phyloP scores from a whole-genome alignment of 2,329 filamentous ascomycete genomes.

The Penicillium glabrum region DNA sequence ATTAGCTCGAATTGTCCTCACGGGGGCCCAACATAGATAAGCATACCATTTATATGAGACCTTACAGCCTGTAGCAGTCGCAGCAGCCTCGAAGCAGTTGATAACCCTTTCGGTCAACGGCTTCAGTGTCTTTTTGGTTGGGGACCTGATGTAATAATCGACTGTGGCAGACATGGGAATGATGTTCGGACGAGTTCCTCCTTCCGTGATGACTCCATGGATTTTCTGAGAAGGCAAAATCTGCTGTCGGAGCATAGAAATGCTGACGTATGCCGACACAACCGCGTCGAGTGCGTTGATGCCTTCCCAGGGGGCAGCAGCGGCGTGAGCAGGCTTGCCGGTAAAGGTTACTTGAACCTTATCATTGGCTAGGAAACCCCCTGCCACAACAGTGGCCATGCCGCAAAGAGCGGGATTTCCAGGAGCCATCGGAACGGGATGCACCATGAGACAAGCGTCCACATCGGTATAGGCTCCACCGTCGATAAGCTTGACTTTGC shows the following conservation, averaged over 20 bases:
- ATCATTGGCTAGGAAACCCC: conserved; percentile 33
- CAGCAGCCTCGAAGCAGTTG: conserved; percentile 4
- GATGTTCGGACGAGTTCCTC: conserved; percentile 56
- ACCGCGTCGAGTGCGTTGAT: conserved; percentile 60
- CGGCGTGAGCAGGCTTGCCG: conserved; percentile 58
- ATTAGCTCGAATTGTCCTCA: neutral
- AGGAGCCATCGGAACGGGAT: conserved; percentile 32
- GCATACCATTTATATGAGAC: conserved; percentile 29
- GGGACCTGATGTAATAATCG: conserved; percentile 2
- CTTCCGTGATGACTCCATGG: conserved; percentile 54
- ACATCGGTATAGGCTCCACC: conserved; percentile 42
- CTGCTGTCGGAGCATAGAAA: conserved; percentile 58
- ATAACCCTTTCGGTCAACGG: conserved; percentile 2
- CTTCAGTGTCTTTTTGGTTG: neutral
- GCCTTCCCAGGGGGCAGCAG: conserved; percentile 56
- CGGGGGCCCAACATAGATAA: neutral
- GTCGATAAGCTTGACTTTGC: conserved; percentile 40
- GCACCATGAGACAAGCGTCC: conserved; percentile 43
- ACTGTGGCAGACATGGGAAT: conserved; percentile 43
- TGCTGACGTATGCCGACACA: conserved; percentile 44
- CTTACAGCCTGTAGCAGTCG: conserved; percentile 7
- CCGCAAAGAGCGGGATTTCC: conserved; percentile 17
- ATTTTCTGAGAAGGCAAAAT: conserved; percentile 52
- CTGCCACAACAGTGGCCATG: conserved; percentile 23
- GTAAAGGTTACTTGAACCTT: conserved; percentile 42